Evolutionary conservation across 345 rosid genomes (phyloP).

Genomic region (Triadica sebifera): DNA sequence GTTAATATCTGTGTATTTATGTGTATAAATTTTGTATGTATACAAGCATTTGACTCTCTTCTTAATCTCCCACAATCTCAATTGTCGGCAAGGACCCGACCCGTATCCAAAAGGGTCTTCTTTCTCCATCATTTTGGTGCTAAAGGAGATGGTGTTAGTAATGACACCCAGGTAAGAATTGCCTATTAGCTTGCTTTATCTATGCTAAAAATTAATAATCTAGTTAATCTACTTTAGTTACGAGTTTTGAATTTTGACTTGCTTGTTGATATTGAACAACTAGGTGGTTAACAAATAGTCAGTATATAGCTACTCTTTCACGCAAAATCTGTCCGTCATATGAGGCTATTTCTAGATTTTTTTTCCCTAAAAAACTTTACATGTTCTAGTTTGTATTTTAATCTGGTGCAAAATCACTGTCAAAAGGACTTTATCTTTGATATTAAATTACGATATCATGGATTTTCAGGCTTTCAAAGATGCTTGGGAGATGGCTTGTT

Average conservation of each 20-base stretch:
- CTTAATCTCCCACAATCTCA: conserved; percentile 55
- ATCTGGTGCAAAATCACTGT: background rate
- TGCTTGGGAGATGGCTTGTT: conserved; percentile 78
- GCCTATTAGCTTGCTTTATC: background rate
- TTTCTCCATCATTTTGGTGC: conserved; percentile 63
- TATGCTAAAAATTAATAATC: background rate
- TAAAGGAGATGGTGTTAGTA: conserved; percentile 56
- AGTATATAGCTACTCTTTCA: background rate
- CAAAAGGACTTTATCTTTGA: background rate
- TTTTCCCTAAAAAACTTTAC: background rate
- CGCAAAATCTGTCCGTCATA: background rate
- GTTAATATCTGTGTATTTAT: conserved; percentile 10
- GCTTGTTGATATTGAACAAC: background rate
- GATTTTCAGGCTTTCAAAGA: conserved; percentile 55
- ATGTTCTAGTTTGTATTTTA: background rate
- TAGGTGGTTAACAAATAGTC: too few relatives aligned
- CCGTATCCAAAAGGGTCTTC: conserved; percentile 54
- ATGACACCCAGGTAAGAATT: conserved; percentile 63
- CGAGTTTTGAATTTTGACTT: background rate
- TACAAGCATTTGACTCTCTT: conserved; percentile 51
- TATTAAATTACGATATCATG: background rate
- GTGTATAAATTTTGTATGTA: conserved; percentile 22
- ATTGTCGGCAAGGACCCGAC: conserved; percentile 31
- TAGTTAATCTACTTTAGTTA: background rate
- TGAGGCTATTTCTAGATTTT: background rate